Evolutionary conservation across 2,329 filamentous ascomycete species (phyloP).

Genomic region (Fusarium albosuccineum): DNA sequence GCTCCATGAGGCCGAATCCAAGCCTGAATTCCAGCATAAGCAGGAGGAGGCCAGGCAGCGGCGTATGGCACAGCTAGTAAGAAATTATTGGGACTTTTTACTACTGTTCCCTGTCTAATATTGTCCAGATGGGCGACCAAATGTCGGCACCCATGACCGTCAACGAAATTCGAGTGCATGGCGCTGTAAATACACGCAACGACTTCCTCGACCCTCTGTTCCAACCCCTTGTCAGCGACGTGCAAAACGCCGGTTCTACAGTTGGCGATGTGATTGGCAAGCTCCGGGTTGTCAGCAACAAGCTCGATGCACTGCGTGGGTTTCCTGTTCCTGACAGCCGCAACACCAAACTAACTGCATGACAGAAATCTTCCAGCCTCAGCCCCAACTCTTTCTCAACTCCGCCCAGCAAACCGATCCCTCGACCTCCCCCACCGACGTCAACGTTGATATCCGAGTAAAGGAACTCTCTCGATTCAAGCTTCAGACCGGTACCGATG

Average conservation of each 20-base stretch:
- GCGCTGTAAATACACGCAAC: conserved; percentile 84
- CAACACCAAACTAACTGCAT: conserved; percentile 41
- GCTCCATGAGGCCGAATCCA: conserved; percentile 55
- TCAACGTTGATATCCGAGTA: conserved; percentile 86
- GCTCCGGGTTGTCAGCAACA: conserved; percentile 77
- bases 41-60: conserved; percentile 57
- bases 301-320: conserved; percentile 84
- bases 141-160: conserved; percentile 89
- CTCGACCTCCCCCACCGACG: conserved; percentile 78
- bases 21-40: conserved; percentile 51
- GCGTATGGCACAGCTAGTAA: conserved; percentile 55
- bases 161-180: conserved; percentile 85
- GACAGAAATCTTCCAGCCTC: conserved; percentile 86
- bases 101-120: conserved; percentile 32
- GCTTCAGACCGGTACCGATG: conserved; percentile 93
- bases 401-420: conserved; percentile 77
- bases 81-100: background rate
- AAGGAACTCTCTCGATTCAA: conserved; percentile 86
- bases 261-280: conserved; percentile 82
- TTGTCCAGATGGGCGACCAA: conserved; percentile 70
- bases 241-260: conserved; percentile 77
- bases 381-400: conserved; percentile 86
- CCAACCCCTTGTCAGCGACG: conserved; percentile 78
- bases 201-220: conserved; percentile 87
- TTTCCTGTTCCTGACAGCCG: background rate